phyloP scores from a whole-genome alignment of 306 rosid genomes.

The Phaseolus lunatus region DNA sequence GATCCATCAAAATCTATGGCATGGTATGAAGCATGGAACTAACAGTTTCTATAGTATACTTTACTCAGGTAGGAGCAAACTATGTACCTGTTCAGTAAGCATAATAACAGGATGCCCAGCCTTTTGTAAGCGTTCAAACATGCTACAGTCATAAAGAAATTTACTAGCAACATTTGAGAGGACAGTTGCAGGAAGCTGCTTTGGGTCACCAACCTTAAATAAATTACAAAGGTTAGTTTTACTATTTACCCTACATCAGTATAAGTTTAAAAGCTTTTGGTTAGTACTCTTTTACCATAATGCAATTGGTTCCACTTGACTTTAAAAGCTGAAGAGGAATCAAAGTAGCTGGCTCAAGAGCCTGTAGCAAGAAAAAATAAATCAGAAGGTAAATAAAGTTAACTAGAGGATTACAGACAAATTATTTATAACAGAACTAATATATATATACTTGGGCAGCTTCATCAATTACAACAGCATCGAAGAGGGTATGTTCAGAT shows the following conservation, averaged over 20 bases:
- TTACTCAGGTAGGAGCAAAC: conserved; percentile 32
- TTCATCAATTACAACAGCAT: conserved; percentile 94
- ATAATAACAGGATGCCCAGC: conserved; percentile 94
- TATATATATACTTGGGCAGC: conserved; percentile 85
- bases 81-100: conserved; percentile 86
- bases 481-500: conserved; percentile 84
- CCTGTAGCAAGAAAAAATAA: conserved; percentile 58
- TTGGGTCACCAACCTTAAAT: conserved; percentile 96
- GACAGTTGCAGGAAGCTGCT: conserved; percentile 99
- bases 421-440: conserved; percentile 39
- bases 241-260: conserved; percentile 37
- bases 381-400: conserved; percentile 40
- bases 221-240: conserved; percentile 52
- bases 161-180: conserved; percentile 90
- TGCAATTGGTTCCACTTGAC: conserved; percentile 79
- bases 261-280: conserved; percentile 30
- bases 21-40: conserved; percentile 27
- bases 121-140: conserved; percentile 97
- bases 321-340: conserved; percentile 98
- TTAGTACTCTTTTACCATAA: conserved; percentile 74
- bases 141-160: conserved; percentile 86
- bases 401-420: conserved; percentile 36
- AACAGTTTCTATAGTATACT: conserved; percentile 13
- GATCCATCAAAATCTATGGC: conserved; percentile 28
- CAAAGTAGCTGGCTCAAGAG: conserved; percentile 95